Conservation (phyloP, 2,329 filamentous ascomycete species). For the Verruconis gallopava region DNA sequence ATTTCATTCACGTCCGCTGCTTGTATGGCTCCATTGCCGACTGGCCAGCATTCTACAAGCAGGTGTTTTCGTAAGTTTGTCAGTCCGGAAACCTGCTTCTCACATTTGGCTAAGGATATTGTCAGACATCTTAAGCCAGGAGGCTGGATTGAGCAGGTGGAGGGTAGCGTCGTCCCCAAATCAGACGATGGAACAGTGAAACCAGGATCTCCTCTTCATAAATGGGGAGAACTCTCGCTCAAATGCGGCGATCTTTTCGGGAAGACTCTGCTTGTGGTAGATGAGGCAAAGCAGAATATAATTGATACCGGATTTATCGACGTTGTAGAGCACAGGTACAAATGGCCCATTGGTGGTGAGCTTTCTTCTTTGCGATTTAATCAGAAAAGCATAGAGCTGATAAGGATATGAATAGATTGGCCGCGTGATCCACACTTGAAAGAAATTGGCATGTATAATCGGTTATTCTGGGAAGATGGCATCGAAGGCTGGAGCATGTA, state of each 20-base stretch:
- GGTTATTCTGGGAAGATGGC: constrained; percentile 23
- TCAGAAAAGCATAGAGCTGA: too few relatives aligned
- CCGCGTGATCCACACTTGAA: constrained; percentile 19
- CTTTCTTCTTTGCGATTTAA: too few relatives aligned
- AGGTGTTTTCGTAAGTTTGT: constrained; percentile 18
- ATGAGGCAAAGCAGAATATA: constrained; percentile 22
- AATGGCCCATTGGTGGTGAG: constrained; percentile 26
- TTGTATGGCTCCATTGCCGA: constrained; percentile 33
- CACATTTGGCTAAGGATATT: too few relatives aligned
- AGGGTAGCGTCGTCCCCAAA: constrained; percentile 27
- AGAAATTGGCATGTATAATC: constrained; percentile 23
- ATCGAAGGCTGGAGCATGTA: constrained; percentile 26
- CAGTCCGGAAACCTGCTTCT: too few relatives aligned
- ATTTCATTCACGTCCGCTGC: constrained; percentile 35
- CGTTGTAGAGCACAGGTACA: constrained; percentile 19
- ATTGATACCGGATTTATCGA: constrained; percentile 22
- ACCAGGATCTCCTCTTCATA: constrained; percentile 20
- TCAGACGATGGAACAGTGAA: constrained; percentile 28
- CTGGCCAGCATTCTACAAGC: constrained; percentile 30
- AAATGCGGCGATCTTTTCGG: constrained; percentile 25
- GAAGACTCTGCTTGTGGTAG: constrained; percentile 24
- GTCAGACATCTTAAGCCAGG: constrained; percentile 26
- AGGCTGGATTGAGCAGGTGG: constrained; percentile 31
- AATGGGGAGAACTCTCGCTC: constrained; percentile 22
- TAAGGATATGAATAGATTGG: too few relatives aligned